phyloP scores from a whole-genome alignment of 805 yeast species.

The Yarrowia sp. region DNA sequence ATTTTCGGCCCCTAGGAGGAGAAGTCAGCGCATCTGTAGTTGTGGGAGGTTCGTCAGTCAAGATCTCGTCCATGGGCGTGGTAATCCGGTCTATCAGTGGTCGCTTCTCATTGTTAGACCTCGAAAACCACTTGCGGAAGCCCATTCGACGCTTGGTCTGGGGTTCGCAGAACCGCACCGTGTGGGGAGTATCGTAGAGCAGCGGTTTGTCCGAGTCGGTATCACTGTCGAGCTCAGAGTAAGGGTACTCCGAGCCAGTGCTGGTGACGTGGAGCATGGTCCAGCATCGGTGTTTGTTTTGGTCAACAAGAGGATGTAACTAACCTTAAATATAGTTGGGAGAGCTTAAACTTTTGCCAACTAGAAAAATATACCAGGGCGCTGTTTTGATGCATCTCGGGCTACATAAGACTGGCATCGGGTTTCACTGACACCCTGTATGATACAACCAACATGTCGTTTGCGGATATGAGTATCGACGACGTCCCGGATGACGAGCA shows the following conservation, averaged over 20 bases:
- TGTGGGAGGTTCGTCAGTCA: slow-evolving; percentile 1
- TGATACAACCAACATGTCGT: not conserved
- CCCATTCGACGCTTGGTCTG: slow-evolving; percentile 1
- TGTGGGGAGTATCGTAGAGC: slow-evolving; percentile 1
- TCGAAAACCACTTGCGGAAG: slow-evolving; percentile 14
- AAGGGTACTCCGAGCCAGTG: not conserved
- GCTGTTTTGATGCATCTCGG: not conserved
- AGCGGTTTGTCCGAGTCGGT: not conserved
- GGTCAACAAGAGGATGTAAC: not conserved
- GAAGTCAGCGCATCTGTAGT: not conserved
- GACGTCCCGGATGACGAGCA: not conserved
- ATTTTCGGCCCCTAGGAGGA: not conserved
- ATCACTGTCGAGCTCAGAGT: slow-evolving; percentile 3
- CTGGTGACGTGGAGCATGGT: slow-evolving; percentile 10
- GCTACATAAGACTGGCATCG: not conserved
- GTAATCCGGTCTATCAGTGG: slow-evolving; percentile 17
- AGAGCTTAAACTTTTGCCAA: no score
- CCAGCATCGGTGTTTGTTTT: not conserved
- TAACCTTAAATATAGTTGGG: not conserved
- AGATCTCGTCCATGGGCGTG: slow-evolving; percentile 17
- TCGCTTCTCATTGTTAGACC: slow-evolving; percentile 1
- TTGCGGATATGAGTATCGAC: slow-evolving; percentile 16
- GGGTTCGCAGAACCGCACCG: not conserved
- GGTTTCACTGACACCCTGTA: not conserved
- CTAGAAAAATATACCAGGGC: not conserved